Evolutionary conservation across 108 stramenopile species (phyloP), one percentile per base, ranked within the genome.

Genomic region (Seminavis robusta): DNA sequence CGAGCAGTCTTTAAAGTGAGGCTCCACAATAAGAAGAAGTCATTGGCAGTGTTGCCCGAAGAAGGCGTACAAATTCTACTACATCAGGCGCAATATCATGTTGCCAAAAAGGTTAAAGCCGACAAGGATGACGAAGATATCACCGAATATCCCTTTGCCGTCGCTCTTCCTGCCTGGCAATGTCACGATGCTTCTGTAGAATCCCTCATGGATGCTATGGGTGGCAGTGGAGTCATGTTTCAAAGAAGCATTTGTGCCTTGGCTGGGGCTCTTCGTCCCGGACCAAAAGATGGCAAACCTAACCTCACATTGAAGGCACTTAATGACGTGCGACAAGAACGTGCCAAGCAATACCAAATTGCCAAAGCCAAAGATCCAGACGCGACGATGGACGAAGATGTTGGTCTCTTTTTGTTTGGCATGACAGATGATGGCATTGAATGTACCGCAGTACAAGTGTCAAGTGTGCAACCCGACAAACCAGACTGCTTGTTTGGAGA

Each of bases 1-100:
- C 77, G 90, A 25, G 90, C 86, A 9, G 84, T 83, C 15, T 76
- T 61, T 53, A 84, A 84, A 48, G 57, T 92, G 16, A 65, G 67
- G 38, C 52, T 91, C 17, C 55, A 69, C 53, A 56, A 73, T 11
- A 73, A 61, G 32, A 92, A 92, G 63, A 92, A 92, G 58, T 59
- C 72, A 5, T 43, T 88, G 56, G 77, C 86, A 0, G 69, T 92
- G 5, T 47, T 92, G 8, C 90, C 90, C 1, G 90, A 92, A 55
- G 90, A 92, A 66, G 76, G 74, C 1, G 54, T 79, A 15, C 69
- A 69, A 2, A 29, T 88, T 9, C 6, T 86, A 5, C 44, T 92
- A 25, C 71, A 72, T 37, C 56, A 68, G 45, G 81, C 77, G 1
- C 82, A 80, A 45, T 71, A 69, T 56, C 55, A 63, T 47, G 83